phyloP scores from a whole-genome alignment of 805 yeast genomes.

The Myxozyma kluyveri region DNA sequence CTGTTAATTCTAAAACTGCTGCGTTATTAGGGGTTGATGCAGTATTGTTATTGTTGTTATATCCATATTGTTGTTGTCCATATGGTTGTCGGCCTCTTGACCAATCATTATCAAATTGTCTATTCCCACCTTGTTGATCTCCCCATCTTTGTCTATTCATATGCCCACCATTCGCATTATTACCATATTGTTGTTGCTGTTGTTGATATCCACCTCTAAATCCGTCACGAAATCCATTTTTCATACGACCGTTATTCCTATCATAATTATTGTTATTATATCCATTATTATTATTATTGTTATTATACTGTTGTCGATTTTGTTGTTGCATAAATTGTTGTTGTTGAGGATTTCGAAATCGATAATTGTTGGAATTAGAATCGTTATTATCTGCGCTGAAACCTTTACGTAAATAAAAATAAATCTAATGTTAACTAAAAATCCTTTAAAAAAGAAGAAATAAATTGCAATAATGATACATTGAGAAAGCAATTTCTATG shows the following conservation, averaged over 20 bases:
- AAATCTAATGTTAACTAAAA: slow-evolving; percentile 1
- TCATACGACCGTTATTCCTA: no score
- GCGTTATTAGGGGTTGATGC: neutral
- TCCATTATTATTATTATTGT: neutral
- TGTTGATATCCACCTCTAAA: no score
- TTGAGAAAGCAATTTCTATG: no score
- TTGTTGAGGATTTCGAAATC: slow-evolving; percentile 12
- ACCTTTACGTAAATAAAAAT: slow-evolving; percentile 7
- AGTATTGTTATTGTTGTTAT: neutral
- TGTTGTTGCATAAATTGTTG: neutral
- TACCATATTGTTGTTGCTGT: no score
- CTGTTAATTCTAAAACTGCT: neutral
- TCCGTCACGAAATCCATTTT: no score
- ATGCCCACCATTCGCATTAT: no score
- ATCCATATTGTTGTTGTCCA: neutral
- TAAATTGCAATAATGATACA: no score
- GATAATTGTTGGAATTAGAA: slow-evolving; percentile 4
- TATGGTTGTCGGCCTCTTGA: neutral
- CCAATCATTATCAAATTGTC: no score
- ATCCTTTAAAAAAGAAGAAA: neutral
- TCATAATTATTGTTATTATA: neutral
- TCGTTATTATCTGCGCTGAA: neutral
- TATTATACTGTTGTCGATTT: neutral
- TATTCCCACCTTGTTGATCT: no score
- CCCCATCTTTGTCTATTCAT: no score